Evolutionary conservation across 2,329 filamentous ascomycete species (phyloP).

Genomic region (Pseudogymnoascus pannorum): DNA sequence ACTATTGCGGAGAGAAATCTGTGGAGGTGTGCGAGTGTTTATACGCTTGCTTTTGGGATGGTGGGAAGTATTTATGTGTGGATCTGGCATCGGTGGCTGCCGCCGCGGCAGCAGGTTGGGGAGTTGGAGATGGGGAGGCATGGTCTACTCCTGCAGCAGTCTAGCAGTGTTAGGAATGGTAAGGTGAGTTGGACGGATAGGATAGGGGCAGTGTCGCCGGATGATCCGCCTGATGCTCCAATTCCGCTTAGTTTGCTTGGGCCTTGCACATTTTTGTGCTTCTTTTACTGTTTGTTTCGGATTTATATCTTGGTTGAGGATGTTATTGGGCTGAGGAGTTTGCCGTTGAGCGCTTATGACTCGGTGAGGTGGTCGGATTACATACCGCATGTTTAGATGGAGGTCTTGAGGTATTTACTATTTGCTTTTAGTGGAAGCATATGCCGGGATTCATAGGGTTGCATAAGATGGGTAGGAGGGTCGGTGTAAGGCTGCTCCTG

Average conservation of each 20-base stretch:
- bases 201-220: background rate
- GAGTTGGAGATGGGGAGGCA: background rate
- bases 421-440: too few relatives aligned
- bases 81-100: background rate
- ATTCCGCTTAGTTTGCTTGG: background rate
- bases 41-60: background rate
- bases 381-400: conserved; percentile 11
- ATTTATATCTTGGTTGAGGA: conserved; percentile 8
- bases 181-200: background rate
- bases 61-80: background rate
- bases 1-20: conserved; percentile 10
- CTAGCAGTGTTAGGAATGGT: background rate
- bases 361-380: conserved; percentile 14
- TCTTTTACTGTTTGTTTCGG: background rate
- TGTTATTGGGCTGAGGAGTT: conserved; percentile 8
- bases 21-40: conserved; percentile 10
- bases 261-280: background rate
- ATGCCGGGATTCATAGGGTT: too few relatives aligned
- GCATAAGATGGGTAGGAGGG: too few relatives aligned
- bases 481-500: too few relatives aligned
- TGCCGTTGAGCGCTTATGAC: conserved; percentile 11
- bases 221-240: background rate
- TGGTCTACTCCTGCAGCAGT: background rate
- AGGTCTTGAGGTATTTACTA: background rate
- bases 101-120: background rate